Conservation (phyloP, 1,284 basidiomycete species). For the Ganoderma leucocontextum region DNA sequence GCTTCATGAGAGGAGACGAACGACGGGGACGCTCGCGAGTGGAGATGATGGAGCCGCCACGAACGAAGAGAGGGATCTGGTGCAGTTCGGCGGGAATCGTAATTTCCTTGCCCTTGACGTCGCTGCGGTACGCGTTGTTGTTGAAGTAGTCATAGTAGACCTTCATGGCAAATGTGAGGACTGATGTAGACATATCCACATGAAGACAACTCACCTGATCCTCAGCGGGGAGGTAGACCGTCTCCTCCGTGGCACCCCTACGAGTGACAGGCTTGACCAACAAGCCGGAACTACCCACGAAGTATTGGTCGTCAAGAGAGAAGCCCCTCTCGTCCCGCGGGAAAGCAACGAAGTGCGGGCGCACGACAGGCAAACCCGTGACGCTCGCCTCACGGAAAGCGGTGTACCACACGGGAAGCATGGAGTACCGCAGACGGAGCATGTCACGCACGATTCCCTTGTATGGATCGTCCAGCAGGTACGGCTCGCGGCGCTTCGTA, state of each 20-base stretch:
- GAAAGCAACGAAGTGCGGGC: slow-evolving; percentile 96
- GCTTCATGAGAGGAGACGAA: slow-evolving; percentile 87
- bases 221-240: slow-evolving; percentile 86
- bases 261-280: slow-evolving; percentile 92
- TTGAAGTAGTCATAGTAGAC: slow-evolving; percentile 97
- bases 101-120: slow-evolving; percentile 68
- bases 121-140: slow-evolving; percentile 70
- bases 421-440: slow-evolving; percentile 85
- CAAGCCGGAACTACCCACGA: slow-evolving; percentile 87
- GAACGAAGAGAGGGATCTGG: slow-evolving; percentile 87
- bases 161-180: slow-evolving; percentile 43
- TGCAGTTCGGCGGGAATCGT: slow-evolving; percentile 82
- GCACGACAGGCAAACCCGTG: slow-evolving; percentile 81
- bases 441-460: slow-evolving; percentile 83
- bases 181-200: neutral
- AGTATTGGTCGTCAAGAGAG: slow-evolving; percentile 94
- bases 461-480: slow-evolving; percentile 90
- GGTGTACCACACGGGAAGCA: slow-evolving; percentile 97
- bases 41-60: slow-evolving; percentile 92
- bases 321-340: slow-evolving; percentile 89
- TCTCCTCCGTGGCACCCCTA: slow-evolving; percentile 74
- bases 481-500: slow-evolving; percentile 97
- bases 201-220: slow-evolving; percentile 65
- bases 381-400: slow-evolving; percentile 90
- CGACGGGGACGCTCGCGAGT: slow-evolving; percentile 89